Evolutionary conservation across 768 basidiomycete genomes (phyloP), one percentile per base, ranked within the genome.

Genomic region (Kwoniella newhampshirensis): DNA sequence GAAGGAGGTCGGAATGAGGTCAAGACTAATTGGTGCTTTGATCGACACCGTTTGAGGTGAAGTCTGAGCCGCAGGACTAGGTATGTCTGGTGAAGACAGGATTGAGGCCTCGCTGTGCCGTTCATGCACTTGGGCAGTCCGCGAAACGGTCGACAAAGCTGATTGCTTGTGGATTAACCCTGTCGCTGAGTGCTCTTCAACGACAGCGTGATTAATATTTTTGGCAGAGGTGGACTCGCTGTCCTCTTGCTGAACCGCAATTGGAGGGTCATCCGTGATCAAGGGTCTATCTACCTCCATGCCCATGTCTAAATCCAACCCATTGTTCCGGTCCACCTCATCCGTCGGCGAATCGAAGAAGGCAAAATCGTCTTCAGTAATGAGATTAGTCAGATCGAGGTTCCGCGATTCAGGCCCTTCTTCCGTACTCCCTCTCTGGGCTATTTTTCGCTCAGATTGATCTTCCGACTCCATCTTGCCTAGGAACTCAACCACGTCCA

Each of bases 1-100:
- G 50, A 66, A 66, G n/a, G 47, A n/a, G 17, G 45, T 30, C 2
- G 67, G 67, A 11, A 68, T 57, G 30, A 63, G n/a, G 21, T 64
- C 66, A 40, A 25, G 20, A 1, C 13, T 21, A 3, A n/a, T n/a
- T n/a, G n/a, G n/a, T n/a, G n/a, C n/a, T n/a, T n/a, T n/a, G n/a
- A n/a, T n/a, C n/a, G n/a, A n/a, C n/a, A n/a, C 35, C 25, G 11
- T n/a, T 12, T 39, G 57, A 26, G 37, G 4, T 15, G 25, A 1
- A 3, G 49, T 39, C 13, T 26, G 27, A 25, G 48, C 9, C 30
- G 32, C 27, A 36, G 50, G 41, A 32, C 25, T 20, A n/a, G n/a
- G n/a, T n/a, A n/a, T n/a, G n/a, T n/a, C n/a, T n/a, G n/a, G n/a
- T n/a, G n/a, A n/a, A n/a, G n/a, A n/a, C n/a, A n/a, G n/a, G n/a